A percentile compares a stretch with the other conserved stretches of the same genome.
These are phyloP conservation scores for Ceratocystis colombiana DNA, from an alignment of 2,329 filamentous ascomycete species.

Conservation along the genomic window DNA sequence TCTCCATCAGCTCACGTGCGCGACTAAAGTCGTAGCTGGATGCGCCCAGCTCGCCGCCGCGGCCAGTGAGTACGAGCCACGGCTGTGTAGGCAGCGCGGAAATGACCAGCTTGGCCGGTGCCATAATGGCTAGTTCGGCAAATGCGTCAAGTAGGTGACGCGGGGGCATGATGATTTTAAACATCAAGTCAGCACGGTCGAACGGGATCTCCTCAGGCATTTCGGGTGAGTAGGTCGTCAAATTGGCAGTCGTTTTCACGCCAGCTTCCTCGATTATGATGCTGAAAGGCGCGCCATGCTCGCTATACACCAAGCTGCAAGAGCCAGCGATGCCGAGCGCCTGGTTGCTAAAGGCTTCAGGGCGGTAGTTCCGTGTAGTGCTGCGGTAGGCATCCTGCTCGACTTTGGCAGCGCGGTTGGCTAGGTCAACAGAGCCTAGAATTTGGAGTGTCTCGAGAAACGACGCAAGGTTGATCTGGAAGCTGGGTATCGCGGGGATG, in stretches of 20 bases:
- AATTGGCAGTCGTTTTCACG: conserved; percentile 78
- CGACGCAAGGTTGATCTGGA: conserved; percentile 77
- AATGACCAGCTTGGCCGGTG: conserved; percentile 62
- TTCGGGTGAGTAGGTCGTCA: conserved; percentile 78
- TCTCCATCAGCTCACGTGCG: conserved; percentile 60
- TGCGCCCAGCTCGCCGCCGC: conserved; percentile 47
- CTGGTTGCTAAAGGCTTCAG: conserved; percentile 73
- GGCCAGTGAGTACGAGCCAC: conserved; percentile 62
- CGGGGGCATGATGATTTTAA: conserved; percentile 92
- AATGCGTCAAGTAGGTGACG: conserved; percentile 62
- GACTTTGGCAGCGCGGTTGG: conserved; percentile 46
- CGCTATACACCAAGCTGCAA: conserved; percentile 69
- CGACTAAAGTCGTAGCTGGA: conserved; percentile 58
- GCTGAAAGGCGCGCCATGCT: conserved; percentile 66
- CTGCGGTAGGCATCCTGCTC: conserved; percentile 52
- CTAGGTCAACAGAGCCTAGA: conserved; percentile 70
- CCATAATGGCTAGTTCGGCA: conserved; percentile 57
- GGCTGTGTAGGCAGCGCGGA: conserved; percentile 54
- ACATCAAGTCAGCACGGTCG: conserved; percentile 63
- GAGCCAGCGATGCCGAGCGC: conserved; percentile 74
- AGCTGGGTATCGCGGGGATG: conserved; percentile 49
- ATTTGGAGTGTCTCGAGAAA: conserved; percentile 92
- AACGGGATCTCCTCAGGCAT: conserved; percentile 75
- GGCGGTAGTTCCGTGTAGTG: conserved; percentile 51
- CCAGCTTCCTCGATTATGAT: conserved; percentile 78